Percentiles rank a stretch among this genome's conserved stretches.
Evolutionary conservation across 371 early-diverging fungal genomes (phyloP).

Genomic region (Mucor sp.): DNA sequence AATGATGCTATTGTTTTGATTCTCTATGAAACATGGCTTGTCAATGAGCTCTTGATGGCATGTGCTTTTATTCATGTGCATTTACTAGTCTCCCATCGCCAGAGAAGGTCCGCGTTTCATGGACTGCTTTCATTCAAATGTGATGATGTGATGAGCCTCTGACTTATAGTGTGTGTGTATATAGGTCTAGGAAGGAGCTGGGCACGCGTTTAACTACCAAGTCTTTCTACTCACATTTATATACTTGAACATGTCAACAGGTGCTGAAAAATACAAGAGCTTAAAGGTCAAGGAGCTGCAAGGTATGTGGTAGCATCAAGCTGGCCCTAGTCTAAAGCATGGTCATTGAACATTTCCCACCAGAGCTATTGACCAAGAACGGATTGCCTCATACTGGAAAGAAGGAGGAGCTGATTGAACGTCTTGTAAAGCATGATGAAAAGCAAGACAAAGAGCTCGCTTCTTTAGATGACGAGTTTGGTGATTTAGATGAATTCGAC

Average conservation of each 20-base stretch:
- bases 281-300: conserved; percentile 69
- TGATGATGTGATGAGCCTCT: background rate
- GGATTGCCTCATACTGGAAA: conserved; percentile 64
- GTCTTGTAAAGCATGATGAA: conserved; percentile 62
- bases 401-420: conserved; percentile 69
- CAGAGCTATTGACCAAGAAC: conserved; percentile 59
- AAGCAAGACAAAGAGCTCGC: conserved; percentile 50
- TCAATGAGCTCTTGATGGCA: background rate
- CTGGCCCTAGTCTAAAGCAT: too few species aligned
- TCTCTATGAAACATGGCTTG: background rate
- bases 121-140: background rate
- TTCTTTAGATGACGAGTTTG: conserved; percentile 48
- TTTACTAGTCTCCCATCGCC: background rate
- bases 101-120: background rate
- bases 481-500: conserved; percentile 47
- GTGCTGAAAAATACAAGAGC: conserved; percentile 46
- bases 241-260: conserved; percentile 6
- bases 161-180: background rate
- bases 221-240: background rate
- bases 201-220: conserved; percentile 8
- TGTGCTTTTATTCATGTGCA: background rate
- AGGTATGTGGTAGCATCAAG: conserved; percentile 31
- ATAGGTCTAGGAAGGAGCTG: background rate
- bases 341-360: background rate
- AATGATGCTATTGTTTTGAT: background rate